Evolutionary conservation across 352 stramenopile species (phyloP).

Genomic region (Pythium myriotylum): DNA sequence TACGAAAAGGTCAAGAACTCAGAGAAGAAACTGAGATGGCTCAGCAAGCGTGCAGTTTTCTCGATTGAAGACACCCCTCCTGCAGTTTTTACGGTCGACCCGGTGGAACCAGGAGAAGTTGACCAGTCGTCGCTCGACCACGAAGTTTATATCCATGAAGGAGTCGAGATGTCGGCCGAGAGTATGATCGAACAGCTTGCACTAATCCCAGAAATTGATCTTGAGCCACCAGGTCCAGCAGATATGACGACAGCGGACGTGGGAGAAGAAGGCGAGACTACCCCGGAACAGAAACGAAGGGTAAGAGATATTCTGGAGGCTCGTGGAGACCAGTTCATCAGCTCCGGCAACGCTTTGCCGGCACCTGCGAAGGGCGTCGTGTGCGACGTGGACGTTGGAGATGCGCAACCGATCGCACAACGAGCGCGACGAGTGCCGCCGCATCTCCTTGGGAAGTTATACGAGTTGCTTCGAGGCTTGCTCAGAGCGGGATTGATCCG

Average conservation of each 20-base stretch:
- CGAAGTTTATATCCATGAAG: conserved; percentile 20
- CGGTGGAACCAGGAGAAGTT: conserved; percentile 1
- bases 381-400: conserved; percentile 32
- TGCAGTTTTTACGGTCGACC: conserved; percentile 7
- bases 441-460: conserved; percentile 23
- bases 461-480: conserved; percentile 27
- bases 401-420: conserved; percentile 25
- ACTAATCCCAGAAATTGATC: conserved; percentile 25
- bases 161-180: conserved; percentile 16
- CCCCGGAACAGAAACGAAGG: neutral
- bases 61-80: conserved; percentile 7
- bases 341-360: conserved; percentile 25
- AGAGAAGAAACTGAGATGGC: conserved; percentile 3
- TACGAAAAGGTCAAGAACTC: conserved; percentile 5
- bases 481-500: conserved; percentile 19
- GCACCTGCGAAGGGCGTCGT: conserved; percentile 13
- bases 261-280: conserved; percentile 14
- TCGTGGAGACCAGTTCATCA: conserved; percentile 19
- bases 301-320: conserved; percentile 21
- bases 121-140: conserved; percentile 13
- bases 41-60: neutral
- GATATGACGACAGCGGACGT: conserved; percentile 29
- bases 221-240: neutral
- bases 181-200: conserved; percentile 19
- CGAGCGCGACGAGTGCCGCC: conserved; percentile 12